Evolutionary conservation across 2,329 filamentous ascomycete genomes (phyloP), one percentile per base, ranked within the genome.

Genomic region (Alternaria angustiovoidea): DNA sequence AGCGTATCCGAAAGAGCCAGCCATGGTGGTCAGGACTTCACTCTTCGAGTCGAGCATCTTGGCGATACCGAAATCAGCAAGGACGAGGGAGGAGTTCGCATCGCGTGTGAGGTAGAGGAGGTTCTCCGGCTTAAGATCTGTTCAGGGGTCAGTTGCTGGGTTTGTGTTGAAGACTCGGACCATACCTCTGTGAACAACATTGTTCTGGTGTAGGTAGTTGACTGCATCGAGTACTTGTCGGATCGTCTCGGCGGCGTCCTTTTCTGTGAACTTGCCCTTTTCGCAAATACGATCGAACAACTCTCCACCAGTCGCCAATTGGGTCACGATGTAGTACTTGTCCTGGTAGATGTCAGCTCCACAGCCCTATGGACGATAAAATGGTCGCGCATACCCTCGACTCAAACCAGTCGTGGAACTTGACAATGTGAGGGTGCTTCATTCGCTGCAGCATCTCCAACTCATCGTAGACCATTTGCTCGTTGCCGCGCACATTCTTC

Each of bases 291-390:
- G 90, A 76, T 99, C 95, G 80, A 99, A 99, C 65, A 99, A 83
- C 82, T 99, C 95, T 78, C 95, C 95, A 68, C 95, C 95, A 0
- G 92, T 97, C 42, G 95, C 95, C 57, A 99, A 86, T 80, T 99
- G 91, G 32, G 95, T 99, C 71, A 99, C 94, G 70, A 99, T 98
- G 80, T 99, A 99, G 83, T 97, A 99, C 84, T 99, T 99, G 84
- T 99, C 95, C 93, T 97, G 71, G 30, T 28, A 51, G 20, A 14
- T 57, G 64, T 73, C 57, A 74, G 70, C 65, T 28, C 56, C 61
- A 42, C 32, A 20, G 30, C 22, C 36, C 42, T 12, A 43, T 34
- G 42, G 16, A 12, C 42, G 20, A 16, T 39, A 24, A 26, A 8
- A 8, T 11, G 20, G 34, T 12, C 43, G 11, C 39, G 67, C 89